phyloP scores from a whole-genome alignment of 768 basidiomycete genomes.

The Kwoniella sp. region DNA sequence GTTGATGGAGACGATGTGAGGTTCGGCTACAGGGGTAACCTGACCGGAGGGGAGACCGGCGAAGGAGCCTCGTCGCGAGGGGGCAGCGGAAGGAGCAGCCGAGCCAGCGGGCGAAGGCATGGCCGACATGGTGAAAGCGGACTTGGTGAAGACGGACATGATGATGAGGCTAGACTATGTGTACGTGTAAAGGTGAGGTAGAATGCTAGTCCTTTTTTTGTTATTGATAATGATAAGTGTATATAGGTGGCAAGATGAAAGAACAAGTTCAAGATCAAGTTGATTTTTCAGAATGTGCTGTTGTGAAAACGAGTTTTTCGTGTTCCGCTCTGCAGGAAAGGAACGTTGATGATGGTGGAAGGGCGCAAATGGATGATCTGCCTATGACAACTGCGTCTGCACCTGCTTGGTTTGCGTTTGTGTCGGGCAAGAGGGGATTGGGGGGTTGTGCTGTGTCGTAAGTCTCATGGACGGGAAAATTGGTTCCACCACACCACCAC shows the following conservation, averaged over 20 bases:
- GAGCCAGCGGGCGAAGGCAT: constrained; percentile 43
- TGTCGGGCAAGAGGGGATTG: constrained; percentile 1
- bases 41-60: constrained; percentile 32
- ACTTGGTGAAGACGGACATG: constrained; percentile 56
- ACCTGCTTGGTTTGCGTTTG: background rate
- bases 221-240: constrained; percentile 9
- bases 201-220: constrained; percentile 7
- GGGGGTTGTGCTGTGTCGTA: background rate
- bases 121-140: constrained; percentile 54
- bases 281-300: background rate
- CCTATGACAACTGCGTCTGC: background rate
- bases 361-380: background rate
- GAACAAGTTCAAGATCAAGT: constrained; percentile 1
- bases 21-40: constrained; percentile 41
- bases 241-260: background rate
- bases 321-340: background rate
- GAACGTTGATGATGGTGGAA: background rate
- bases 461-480: background rate
- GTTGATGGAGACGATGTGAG: constrained; percentile 53
- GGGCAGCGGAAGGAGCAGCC: constrained; percentile 32
- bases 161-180: constrained; percentile 17
- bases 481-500: background rate
- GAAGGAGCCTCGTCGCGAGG: constrained; percentile 42
- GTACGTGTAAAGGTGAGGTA: background rate
- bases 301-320: constrained; percentile 5